These are phyloP conservation scores for Vitis amurensis DNA, from an alignment of 164 flowering plant species.

Conservation along the genomic window DNA sequence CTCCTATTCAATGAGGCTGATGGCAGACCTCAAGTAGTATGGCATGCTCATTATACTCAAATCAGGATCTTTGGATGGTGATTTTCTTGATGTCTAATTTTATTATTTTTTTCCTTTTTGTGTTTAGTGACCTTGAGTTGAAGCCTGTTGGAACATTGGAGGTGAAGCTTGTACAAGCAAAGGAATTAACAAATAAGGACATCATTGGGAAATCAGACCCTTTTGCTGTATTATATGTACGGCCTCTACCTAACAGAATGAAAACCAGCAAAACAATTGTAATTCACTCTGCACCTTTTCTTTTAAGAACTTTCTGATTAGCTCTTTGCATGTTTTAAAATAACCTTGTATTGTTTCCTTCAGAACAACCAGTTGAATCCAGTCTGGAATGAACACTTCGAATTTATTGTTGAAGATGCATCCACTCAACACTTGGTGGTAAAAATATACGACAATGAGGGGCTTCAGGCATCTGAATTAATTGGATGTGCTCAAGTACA, in stretches of 20 bases:
- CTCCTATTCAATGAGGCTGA: no score
- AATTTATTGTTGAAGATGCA: conserved; percentile 84
- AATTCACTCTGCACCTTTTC: conserved; percentile 22
- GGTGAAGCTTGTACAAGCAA: conserved; percentile 98
- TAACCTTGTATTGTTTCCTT: conserved; percentile 9
- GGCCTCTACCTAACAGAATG: conserved; percentile 83
- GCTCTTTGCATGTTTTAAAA: not conserved
- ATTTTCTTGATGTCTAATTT: not conserved
- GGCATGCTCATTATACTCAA: no score
- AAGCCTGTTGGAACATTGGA: conserved; percentile 91
- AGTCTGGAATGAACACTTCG: conserved; percentile 96
- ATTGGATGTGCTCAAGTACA: conserved; percentile 80
- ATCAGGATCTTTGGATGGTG: not conserved
- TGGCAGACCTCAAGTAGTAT: no score
- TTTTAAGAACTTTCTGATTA: not conserved
- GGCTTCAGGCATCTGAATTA: conserved; percentile 86
- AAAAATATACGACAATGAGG: conserved; percentile 87
- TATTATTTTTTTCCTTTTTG: not conserved
- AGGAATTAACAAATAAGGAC: conserved; percentile 87
- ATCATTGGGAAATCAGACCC: conserved; percentile 97
- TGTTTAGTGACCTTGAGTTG: conserved; percentile 80
- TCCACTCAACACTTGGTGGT: conserved; percentile 87
- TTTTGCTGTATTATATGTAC: conserved; percentile 75
- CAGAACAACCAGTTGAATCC: conserved; percentile 96
- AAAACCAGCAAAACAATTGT: conserved; percentile 87